Evolutionary conservation across 2,329 filamentous ascomycete genomes (phyloP), one percentile per base, ranked within the genome.

Genomic region (Zymoseptoria passerinii): DNA sequence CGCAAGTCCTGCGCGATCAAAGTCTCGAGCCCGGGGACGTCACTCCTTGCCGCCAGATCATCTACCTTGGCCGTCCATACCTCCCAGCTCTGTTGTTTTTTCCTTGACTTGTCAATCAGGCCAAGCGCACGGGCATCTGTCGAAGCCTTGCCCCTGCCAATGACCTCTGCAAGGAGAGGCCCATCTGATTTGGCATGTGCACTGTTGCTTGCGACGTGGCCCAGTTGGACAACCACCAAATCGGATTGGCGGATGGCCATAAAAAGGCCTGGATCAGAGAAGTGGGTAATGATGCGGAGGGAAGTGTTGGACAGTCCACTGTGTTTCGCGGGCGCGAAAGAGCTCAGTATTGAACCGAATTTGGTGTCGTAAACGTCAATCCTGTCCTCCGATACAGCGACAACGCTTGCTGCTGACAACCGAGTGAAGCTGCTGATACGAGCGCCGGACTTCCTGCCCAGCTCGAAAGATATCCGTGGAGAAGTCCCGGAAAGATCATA

Each of bases 121-220:
- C 60, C 58, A 2, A 53, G 13, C 8, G 50, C 40, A 16, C 61
- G 55, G 10, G 59, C 50, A 6, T 53, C 55, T 28, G 58, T 54
- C 13, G 55, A 48, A 28, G 56, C 54, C 29, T 82, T 75, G 2
- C 86, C 87, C 60, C 85, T 85, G 1, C 87, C 86, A 56, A 92
- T 83, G 0, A 88, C 87, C 68, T 92, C 87, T 35, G 89, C 86
- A 27, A 92, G 75, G 7, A 89, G 76, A 8, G 86, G 85, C 54
- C 71, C 71, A 48, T 70, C 65, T 3, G 66, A 65, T 63, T 70
- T 74, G n/a, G 65, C 62, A 27, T 73, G 69, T 61, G 76, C 77
- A 6, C 70, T 68, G 8, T 68, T 60, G 6, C 68, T 64, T 5
- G 67, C 58, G 7, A 66, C 67, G 13, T 67, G 59, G 48, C 67